A percentile compares a stretch with the other conserved stretches of the same genome.
Conservation (phyloP, 345 rosid species). For the Populus nigra region DNA sequence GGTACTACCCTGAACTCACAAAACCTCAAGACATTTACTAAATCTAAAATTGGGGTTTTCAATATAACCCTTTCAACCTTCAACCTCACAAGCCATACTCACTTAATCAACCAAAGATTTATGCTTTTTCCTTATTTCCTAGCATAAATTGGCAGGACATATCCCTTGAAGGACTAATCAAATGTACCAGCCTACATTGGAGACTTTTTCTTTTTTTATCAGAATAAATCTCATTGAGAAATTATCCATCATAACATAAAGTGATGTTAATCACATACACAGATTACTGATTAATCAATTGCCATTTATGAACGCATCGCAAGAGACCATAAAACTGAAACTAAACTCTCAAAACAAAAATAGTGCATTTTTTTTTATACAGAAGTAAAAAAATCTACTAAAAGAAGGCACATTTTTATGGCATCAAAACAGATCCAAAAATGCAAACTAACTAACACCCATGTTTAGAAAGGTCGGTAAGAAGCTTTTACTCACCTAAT, state of each 20-base stretch:
- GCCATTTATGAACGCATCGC: not conserved
- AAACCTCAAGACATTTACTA: not conserved
- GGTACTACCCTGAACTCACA: not conserved
- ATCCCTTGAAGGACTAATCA: not conserved
- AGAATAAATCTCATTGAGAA: not conserved
- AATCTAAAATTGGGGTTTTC: too few species aligned
- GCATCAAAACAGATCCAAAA: not conserved
- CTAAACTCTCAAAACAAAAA: not conserved
- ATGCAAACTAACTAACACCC: not conserved
- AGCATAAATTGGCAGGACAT: not conserved
- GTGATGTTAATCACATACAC: too few species aligned
- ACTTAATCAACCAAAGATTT: too few species aligned
- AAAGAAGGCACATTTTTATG: not conserved
- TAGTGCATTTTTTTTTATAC: not conserved
- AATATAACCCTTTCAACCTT: not conserved
- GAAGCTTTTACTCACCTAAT: constrained; percentile 25
- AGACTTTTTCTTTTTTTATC: too few species aligned
- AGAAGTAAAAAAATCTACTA: not conserved
- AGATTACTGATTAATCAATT: not conserved
- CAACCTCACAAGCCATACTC: not conserved
- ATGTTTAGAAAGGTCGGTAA: not conserved
- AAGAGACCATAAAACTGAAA: not conserved
- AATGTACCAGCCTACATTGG: too few species aligned
- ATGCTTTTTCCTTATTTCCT: not conserved
- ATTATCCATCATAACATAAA: not conserved